Percentiles rank a stretch among this genome's conserved stretches.
Conservation (phyloP, 345 rosid genomes). For the Leavenworthia alabamica region DNA sequence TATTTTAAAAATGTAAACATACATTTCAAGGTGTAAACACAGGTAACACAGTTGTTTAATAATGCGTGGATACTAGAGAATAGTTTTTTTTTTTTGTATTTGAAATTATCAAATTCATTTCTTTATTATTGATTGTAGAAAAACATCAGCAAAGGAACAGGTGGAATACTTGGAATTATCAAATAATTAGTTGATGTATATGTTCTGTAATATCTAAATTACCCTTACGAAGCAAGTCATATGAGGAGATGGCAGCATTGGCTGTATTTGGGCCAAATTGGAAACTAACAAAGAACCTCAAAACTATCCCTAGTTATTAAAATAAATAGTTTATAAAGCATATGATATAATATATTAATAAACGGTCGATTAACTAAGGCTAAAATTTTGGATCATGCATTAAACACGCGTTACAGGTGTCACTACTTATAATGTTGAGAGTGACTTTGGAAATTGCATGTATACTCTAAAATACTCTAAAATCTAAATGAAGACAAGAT, state of each 20-base stretch:
- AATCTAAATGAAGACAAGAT: neutral
- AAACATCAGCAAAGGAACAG: neutral
- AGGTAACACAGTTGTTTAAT: neutral
- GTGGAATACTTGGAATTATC: neutral
- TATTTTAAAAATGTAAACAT: neutral
- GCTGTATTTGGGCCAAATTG: neutral
- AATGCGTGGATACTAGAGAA: neutral
- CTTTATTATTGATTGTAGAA: neutral
- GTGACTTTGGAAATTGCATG: slow-evolving; percentile 24
- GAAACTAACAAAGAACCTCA: neutral
- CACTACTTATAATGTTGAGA: slow-evolving; percentile 1
- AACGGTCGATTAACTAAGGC: slow-evolving; percentile 18
- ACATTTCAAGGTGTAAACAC: neutral
- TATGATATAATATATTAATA: slow-evolving; percentile 4
- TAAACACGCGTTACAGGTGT: slow-evolving; percentile 33
- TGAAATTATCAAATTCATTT: neutral
- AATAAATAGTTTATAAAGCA: neutral
- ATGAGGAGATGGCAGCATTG: neutral
- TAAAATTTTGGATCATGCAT: slow-evolving; percentile 18
- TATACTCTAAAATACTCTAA: too few relatives aligned
- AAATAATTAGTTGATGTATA: neutral
- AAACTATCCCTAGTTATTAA: neutral
- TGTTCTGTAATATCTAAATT: neutral
- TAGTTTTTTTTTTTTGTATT: neutral
- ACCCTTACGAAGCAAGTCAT: neutral